phyloP scores from a whole-genome alignment of 2,329 filamentous ascomycete species.

The Ophiostoma piceae region DNA sequence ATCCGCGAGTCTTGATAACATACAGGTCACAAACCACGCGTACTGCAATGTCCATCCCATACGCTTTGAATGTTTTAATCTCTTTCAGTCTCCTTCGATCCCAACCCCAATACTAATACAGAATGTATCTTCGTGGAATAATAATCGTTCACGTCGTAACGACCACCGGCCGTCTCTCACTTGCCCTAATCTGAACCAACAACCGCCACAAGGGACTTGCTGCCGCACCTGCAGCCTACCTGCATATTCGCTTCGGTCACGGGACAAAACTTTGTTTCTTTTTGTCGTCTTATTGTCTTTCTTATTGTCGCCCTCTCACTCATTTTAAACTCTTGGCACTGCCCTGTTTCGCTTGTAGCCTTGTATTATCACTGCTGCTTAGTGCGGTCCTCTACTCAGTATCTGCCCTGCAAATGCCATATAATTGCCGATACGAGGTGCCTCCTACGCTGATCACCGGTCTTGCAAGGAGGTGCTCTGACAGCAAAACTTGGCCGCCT shows the following conservation, averaged over 20 bases:
- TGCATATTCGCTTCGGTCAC: constrained; percentile 1
- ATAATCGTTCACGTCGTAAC: not conserved
- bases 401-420: not conserved
- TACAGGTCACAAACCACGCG: not conserved
- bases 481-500: not conserved
- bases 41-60: not conserved
- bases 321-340: constrained; percentile 1
- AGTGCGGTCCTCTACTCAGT: no score
- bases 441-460: not conserved
- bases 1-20: not conserved
- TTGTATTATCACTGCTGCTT: no score
- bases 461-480: not conserved
- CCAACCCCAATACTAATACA: not conserved
- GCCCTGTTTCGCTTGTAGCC: not conserved
- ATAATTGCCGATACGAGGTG: constrained; percentile 1
- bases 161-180: not conserved
- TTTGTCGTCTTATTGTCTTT: not conserved
- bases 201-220: not conserved
- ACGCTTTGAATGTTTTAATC: not conserved
- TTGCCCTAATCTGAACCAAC: constrained; percentile 1
- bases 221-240: constrained; percentile 6
- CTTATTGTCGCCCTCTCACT: not conserved
- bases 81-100: not conserved
- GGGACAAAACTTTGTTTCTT: constrained; percentile 2
- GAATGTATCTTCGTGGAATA: no score